phyloP scores from a whole-genome alignment of 2,329 filamentous ascomycete genomes.

The Colletotrichum liaoningense region DNA sequence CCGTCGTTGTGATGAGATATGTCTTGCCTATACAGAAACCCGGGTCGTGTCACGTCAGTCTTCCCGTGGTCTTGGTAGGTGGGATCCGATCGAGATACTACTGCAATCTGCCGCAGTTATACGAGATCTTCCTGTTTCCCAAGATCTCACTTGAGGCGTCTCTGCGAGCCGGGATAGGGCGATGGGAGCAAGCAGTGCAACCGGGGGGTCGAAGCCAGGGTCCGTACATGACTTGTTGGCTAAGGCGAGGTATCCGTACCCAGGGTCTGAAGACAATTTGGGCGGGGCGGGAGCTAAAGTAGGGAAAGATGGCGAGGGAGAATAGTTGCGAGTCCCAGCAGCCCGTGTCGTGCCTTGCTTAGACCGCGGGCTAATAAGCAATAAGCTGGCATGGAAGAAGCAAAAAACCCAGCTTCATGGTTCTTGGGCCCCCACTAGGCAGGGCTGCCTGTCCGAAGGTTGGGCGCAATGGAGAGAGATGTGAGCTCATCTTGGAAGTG shows the following conservation, averaged over 20 bases:
- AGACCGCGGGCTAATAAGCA: constrained; percentile 24
- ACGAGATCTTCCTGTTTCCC: constrained; percentile 38
- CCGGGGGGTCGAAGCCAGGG: constrained; percentile 7
- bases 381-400: constrained; percentile 23
- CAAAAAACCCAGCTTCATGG: constrained; percentile 33
- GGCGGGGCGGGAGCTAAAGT: constrained; percentile 13
- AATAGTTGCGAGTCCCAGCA: constrained; percentile 2
- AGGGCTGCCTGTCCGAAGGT: constrained; percentile 7
- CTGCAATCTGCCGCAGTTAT: constrained; percentile 38
- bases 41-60: constrained; percentile 32
- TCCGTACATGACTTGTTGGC: constrained; percentile 16
- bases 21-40: constrained; percentile 35
- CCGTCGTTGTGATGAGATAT: constrained; percentile 31
- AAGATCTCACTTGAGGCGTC: constrained; percentile 31
- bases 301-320: constrained; percentile 21
- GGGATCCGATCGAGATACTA: constrained; percentile 37
- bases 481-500: background rate
- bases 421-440: constrained; percentile 20
- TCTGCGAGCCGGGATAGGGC: constrained; percentile 20
- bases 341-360: background rate
- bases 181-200: constrained; percentile 23
- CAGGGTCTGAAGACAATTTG: background rate
- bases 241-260: background rate
- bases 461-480: constrained; percentile 23
- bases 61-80: constrained; percentile 37